Percentiles rank a stretch among this genome's conserved stretches.
These are phyloP conservation scores for Trichothecium sympodiale DNA, from an alignment of 2,329 filamentous ascomycete genomes.

Conservation along the genomic window DNA sequence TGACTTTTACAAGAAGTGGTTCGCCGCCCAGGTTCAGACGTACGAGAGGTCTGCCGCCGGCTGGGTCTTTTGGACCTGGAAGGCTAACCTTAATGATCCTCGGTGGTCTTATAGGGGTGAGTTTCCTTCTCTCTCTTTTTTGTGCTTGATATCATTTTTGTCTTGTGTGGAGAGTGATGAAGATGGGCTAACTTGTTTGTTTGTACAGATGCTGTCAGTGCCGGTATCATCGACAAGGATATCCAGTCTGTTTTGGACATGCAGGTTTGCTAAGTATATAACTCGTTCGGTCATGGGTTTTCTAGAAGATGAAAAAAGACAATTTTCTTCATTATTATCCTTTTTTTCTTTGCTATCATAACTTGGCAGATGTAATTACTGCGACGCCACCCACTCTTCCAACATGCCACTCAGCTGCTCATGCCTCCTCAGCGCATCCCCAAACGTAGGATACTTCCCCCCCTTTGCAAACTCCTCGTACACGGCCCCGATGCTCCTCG, in stretches of 20 bases:
- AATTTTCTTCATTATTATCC: too few species aligned
- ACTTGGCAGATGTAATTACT: too few species aligned
- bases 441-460: slow-evolving; percentile 18
- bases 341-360: too few species aligned
- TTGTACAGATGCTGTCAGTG: neutral
- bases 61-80: slow-evolving; percentile 54
- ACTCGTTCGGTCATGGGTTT: too few species aligned
- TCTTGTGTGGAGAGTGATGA: neutral
- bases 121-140: slow-evolving; percentile 1
- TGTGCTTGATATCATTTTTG: neutral
- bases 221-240: slow-evolving; percentile 1
- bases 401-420: slow-evolving; percentile 28
- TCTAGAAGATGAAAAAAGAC: too few species aligned
- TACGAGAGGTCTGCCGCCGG: slow-evolving; percentile 40
- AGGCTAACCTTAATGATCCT: slow-evolving; percentile 16
- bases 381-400: slow-evolving; percentile 7
- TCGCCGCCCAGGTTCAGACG: slow-evolving; percentile 40
- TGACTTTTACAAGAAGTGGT: slow-evolving; percentile 45
- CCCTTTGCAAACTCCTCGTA: slow-evolving; percentile 43
- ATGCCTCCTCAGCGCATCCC: slow-evolving; percentile 33
- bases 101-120: slow-evolving; percentile 4
- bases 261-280: slow-evolving; percentile 3
- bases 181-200: neutral
- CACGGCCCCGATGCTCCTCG: slow-evolving; percentile 38
- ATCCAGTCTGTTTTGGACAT: slow-evolving; percentile 1